Evolutionary conservation across 768 basidiomycete species (phyloP), one percentile per base, ranked within the genome.

Genomic region (Pisolithus marmoratus): DNA sequence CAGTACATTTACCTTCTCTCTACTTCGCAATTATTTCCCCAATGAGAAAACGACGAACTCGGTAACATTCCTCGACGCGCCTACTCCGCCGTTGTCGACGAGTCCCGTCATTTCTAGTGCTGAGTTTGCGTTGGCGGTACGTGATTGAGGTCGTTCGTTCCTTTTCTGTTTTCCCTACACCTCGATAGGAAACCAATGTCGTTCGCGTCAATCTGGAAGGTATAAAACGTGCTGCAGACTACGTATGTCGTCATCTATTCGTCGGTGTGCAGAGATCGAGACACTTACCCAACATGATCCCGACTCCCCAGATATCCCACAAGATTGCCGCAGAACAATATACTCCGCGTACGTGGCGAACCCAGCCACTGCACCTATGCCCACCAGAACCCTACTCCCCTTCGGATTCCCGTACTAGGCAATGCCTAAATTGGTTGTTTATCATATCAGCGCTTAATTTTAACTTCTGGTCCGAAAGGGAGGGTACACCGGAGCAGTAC

Each of bases 361-460:
- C 81, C 1, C 67, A 68, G 17, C 58, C 77, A 5, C 72, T 93
- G 37, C 91, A 94, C 61, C 74, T 91, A 36, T 78, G 79, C 59
- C 87, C 91, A 8, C 72, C 79, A 0, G 83, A 87, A 56, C 81
- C 82, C 0, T 82, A 83, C 67, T 69, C 76, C 54, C 63, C 78
- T 8, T 60, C 69, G 12, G 68, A 84, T 49, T 77, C 82, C 8
- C 67, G 74, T 53, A 87, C 82, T 37, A 78, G 72, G 62, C 68
- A 72, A 38, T 79, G 77, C 44, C 71, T 94, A 26, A 73, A 93
- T 69, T 94, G 91, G 91, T 85, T 94, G 53, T 94, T 94, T 68
- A 79, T 90, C 54, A 84, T 94, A 38, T 92, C 87, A 2, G 79
- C 84, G 15, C 77, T 91, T 47, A 95, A 92, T 67, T 95, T 90